These are phyloP conservation scores for Galerina marginata DNA, from an alignment of 768 basidiomycete species.

Conservation along the genomic window DNA sequence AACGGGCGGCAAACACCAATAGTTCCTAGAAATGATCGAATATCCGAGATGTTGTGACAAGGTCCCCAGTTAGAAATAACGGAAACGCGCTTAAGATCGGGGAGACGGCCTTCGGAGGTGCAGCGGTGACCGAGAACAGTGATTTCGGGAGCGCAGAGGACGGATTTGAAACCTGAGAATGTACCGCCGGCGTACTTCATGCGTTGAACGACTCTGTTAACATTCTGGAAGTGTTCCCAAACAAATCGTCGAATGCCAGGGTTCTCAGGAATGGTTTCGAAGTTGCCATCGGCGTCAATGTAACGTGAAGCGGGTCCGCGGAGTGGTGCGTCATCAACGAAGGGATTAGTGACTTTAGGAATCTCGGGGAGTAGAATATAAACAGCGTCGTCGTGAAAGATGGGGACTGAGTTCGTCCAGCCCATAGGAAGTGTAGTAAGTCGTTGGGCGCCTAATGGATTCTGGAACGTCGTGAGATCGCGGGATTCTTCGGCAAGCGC, in stretches of 20 bases:
- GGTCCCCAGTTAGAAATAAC: conserved; percentile 32
- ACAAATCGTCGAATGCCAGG: conserved; percentile 37
- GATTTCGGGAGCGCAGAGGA: conserved; percentile 18
- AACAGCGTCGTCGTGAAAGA: conserved; percentile 18
- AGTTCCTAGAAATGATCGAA: conserved; percentile 33
- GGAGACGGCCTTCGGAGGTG: conserved; percentile 30
- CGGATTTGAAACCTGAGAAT: conserved; percentile 27
- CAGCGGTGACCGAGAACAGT: conserved; percentile 32
- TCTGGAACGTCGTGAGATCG: conserved; percentile 48
- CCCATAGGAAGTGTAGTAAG: conserved; percentile 45
- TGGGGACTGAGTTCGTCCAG: conserved; percentile 13
- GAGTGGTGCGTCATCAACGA: conserved; percentile 24
- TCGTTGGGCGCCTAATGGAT: conserved; percentile 32
- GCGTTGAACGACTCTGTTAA: conserved; percentile 42
- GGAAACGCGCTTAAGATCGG: conserved; percentile 20
- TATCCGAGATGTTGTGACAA: conserved; percentile 24
- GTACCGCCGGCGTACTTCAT: conserved; percentile 43
- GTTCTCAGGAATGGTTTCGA: conserved; percentile 27
- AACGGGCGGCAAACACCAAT: conserved; percentile 18
- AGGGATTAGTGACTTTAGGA: conserved; percentile 31
- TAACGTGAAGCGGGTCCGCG: conserved; percentile 35
- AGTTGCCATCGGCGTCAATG: conserved; percentile 22
- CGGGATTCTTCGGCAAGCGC: conserved; percentile 26
- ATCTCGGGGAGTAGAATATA: conserved; percentile 33
- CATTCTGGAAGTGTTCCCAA: conserved; percentile 39